Percentiles rank a stretch among this genome's conserved stretches.
phyloP scores from a whole-genome alignment of 1,139 yeast species.

The Suhomyces coccinellae region DNA sequence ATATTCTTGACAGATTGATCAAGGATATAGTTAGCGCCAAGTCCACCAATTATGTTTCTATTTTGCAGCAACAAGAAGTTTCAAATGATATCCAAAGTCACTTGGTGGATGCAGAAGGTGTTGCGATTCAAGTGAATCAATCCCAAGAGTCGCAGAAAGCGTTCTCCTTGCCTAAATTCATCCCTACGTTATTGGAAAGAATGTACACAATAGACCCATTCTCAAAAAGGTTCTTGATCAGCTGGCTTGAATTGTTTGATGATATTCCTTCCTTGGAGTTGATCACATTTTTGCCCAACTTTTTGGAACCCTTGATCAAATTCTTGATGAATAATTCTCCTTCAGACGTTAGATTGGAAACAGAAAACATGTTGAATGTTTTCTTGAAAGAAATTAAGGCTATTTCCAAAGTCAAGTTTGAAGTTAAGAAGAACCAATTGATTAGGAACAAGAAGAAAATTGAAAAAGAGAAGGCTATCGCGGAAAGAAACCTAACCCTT shows the following conservation, averaged over 20 bases:
- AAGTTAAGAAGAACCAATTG: conserved; percentile 38
- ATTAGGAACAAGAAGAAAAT: conserved; percentile 17
- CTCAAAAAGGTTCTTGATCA: conserved; percentile 85
- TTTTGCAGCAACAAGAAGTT: conserved; percentile 57
- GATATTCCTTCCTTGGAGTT: conserved; percentile 91
- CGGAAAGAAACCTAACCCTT: not conserved
- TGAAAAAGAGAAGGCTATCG: conserved; percentile 9
- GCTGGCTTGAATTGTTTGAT: conserved; percentile 89
- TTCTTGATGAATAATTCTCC: conserved; percentile 79
- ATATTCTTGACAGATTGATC: conserved; percentile 81
- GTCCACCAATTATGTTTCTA: conserved; percentile 87
- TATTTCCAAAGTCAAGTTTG: conserved; percentile 65
- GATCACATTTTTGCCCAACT: conserved; percentile 83
- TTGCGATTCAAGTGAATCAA: conserved; percentile 61
- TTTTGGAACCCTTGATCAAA: conserved; percentile 79
- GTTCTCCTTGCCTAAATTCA: conserved; percentile 82
- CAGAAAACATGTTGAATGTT: conserved; percentile 72
- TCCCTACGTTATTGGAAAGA: conserved; percentile 86
- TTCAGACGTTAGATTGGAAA: conserved; percentile 83
- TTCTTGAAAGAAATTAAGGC: conserved; percentile 80
- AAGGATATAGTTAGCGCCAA: conserved; percentile 96
- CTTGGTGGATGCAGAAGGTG: conserved; percentile 52
- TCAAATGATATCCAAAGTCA: conserved; percentile 45
- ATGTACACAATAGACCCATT: conserved; percentile 92
- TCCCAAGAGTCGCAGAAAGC: conserved; percentile 69